Conservation (phyloP, 768 basidiomycete genomes). For the Cubamyces lactineus region DNA sequence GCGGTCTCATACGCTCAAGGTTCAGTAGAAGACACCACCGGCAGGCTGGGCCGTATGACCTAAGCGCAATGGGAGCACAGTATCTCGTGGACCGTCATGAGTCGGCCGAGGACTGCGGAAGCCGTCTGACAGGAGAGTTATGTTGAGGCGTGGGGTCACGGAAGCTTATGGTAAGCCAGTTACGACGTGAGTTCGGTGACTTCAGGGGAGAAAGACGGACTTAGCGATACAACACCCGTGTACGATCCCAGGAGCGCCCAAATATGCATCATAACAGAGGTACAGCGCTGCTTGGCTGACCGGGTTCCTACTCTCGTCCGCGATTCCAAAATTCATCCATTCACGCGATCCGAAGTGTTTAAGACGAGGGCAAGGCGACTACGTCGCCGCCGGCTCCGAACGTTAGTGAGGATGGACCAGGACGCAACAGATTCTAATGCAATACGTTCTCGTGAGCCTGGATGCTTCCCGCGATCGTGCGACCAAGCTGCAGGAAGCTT, state of each 20-base stretch:
- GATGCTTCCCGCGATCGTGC: conserved; percentile 3
- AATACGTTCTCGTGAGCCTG: neutral
- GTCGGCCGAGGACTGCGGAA: neutral
- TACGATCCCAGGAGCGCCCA: neutral
- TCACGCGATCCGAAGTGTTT: no score
- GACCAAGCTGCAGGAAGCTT: neutral
- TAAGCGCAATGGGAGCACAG: neutral
- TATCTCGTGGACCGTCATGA: conserved; percentile 1
- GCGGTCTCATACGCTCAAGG: neutral
- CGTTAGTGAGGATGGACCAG: neutral
- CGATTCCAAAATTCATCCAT: no score
- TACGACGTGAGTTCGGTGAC: neutral
- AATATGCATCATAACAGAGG: no score
- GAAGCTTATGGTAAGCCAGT: neutral
- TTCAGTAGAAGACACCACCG: neutral
- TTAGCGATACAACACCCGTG: neutral
- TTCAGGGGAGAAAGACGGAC: neutral
- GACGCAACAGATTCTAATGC: neutral
- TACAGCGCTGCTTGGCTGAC: no score
- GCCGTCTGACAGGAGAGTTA: neutral
- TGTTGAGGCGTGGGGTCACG: neutral
- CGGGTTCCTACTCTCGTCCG: no score
- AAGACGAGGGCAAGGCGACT: no score
- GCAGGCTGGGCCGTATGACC: neutral
- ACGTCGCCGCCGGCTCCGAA: no score